These are phyloP conservation scores for Dothistroma pini DNA, from an alignment of 2,329 filamentous ascomycete genomes.

Conservation along the genomic window DNA sequence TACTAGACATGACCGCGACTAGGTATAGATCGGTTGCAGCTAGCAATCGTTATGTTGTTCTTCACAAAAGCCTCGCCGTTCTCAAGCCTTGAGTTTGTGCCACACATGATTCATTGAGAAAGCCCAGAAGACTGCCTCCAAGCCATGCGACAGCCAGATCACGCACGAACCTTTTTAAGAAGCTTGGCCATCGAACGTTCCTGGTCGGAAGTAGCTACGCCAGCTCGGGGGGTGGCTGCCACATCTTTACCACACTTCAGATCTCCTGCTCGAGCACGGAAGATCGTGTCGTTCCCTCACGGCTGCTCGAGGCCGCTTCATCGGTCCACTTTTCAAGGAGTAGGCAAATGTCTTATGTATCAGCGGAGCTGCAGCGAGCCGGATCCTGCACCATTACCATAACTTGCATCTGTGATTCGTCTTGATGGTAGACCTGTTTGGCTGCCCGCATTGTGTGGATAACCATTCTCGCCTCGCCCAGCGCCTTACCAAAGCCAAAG, in stretches of 20 bases:
- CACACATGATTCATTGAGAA: too few species aligned
- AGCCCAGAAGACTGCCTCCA: neutral
- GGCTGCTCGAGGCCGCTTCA: neutral
- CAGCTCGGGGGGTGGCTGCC: conserved; percentile 1
- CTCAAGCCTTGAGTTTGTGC: too few species aligned
- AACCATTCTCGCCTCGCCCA: neutral
- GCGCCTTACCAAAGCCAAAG: neutral
- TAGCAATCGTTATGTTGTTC: neutral
- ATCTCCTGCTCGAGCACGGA: conserved; percentile 1
- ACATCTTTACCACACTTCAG: neutral
- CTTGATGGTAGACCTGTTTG: neutral
- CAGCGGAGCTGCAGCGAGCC: too few species aligned
- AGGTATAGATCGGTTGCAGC: neutral
- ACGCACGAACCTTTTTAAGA: neutral
- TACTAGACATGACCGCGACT: neutral
- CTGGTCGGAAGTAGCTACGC: neutral
- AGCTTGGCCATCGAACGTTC: conserved; percentile 1
- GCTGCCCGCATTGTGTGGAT: neutral
- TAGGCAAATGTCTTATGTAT: neutral
- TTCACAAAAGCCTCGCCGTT: too few species aligned
- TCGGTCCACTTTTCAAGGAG: too few species aligned
- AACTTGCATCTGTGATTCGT: too few species aligned
- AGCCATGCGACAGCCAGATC: neutral
- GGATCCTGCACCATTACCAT: too few species aligned
- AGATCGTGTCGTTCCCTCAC: neutral